Conservation (phyloP, 768 basidiomycete species). For the Boletus rubroflammeus region DNA sequence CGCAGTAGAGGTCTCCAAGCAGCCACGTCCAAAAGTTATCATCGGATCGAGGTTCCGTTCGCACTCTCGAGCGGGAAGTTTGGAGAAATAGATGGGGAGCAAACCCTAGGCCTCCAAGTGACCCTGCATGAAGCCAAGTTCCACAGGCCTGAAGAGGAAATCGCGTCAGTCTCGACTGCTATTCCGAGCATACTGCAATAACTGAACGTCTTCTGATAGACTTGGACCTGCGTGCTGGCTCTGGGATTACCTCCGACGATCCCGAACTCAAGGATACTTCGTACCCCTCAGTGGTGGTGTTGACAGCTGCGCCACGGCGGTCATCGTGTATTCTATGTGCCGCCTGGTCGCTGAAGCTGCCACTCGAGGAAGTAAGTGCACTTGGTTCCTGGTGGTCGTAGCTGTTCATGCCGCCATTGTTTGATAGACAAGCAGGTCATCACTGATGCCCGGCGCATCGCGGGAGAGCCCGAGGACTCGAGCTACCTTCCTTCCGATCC, state of each 20-base stretch:
- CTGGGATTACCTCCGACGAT: constrained; percentile 98
- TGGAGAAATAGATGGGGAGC: constrained; percentile 56
- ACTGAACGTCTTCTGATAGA: constrained; percentile 38
- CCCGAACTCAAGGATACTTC: constrained; percentile 92
- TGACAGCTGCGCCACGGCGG: constrained; percentile 94
- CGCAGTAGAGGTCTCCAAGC: constrained; percentile 91
- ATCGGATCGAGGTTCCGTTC: constrained; percentile 79
- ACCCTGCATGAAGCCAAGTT: constrained; percentile 41
- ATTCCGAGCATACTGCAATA: not conserved
- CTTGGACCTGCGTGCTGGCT: constrained; percentile 98
- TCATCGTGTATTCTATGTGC: constrained; percentile 97
- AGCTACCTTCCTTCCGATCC: constrained; percentile 83
- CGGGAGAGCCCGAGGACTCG: constrained; percentile 78
- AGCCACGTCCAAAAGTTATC: constrained; percentile 67
- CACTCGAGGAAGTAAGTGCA: constrained; percentile 56
- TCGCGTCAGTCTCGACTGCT: constrained; percentile 62
- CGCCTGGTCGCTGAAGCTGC: constrained; percentile 83
- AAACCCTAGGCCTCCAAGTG: constrained; percentile 47
- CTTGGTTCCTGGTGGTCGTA: not conserved
- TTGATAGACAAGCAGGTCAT: constrained; percentile 78
- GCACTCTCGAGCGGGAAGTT: constrained; percentile 75
- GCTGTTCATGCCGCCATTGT: not conserved
- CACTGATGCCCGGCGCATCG: constrained; percentile 83
- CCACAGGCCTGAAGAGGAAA: constrained; percentile 92
- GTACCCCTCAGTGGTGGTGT: constrained; percentile 94